Evolutionary conservation across 331 rosid species (phyloP).

Genomic region (Acacia pycnantha): DNA sequence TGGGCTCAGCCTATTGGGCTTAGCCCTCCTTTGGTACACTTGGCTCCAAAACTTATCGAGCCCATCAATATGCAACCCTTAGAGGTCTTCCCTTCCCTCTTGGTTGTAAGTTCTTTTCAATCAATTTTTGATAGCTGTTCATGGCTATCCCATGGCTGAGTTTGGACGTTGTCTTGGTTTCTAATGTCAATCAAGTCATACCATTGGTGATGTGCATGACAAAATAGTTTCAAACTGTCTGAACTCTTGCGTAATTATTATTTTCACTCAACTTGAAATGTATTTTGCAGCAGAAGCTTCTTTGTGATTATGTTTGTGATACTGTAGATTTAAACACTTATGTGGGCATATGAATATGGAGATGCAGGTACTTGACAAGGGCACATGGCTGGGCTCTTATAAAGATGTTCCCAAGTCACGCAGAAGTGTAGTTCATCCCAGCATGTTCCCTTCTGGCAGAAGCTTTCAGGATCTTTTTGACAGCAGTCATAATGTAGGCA

Average conservation of each 20-base stretch:
- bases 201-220: background rate
- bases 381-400: constrained; percentile 60
- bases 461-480: constrained; percentile 33
- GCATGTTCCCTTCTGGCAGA: constrained; percentile 89
- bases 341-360: constrained; percentile 11
- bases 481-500: constrained; percentile 25
- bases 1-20: too few species aligned
- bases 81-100: background rate
- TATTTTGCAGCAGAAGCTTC: background rate
- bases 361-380: constrained; percentile 77
- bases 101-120: constrained; percentile 18
- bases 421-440: constrained; percentile 52
- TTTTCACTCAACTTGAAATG: constrained; percentile 6
- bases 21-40: too few species aligned
- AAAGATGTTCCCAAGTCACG: constrained; percentile 60
- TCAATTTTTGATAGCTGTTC: background rate
- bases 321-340: constrained; percentile 19
- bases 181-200: constrained; percentile 29
- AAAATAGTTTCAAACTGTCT: constrained; percentile 17
- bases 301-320: constrained; percentile 16
- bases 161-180: background rate
- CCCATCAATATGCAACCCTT: background rate
- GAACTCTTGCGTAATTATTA: background rate
- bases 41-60: too few species aligned
- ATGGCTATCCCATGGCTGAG: background rate